A percentile compares a stretch with the other conserved stretches of the same genome.
Evolutionary conservation across 2,329 filamentous ascomycete species (phyloP).

Genomic region (Neonectria punicea): DNA sequence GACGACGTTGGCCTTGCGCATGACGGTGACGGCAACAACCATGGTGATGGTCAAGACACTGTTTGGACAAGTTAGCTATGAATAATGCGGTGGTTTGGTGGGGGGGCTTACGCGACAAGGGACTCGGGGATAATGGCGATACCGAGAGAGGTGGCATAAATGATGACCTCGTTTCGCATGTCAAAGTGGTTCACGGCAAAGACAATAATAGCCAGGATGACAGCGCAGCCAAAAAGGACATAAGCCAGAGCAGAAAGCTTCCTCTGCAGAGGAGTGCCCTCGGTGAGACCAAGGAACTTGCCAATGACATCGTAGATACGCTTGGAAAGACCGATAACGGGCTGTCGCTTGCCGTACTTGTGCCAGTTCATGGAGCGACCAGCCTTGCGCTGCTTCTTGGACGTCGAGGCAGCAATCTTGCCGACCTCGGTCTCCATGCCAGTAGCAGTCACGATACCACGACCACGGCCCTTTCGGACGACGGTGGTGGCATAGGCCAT

Average conservation of each 20-base stretch:
- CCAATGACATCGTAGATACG: conserved; percentile 61
- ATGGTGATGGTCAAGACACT: conserved; percentile 76
- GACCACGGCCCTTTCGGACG: conserved; percentile 77
- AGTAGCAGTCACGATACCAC: conserved; percentile 77
- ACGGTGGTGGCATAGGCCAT: conserved; percentile 80
- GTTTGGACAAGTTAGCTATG: conserved; percentile 8
- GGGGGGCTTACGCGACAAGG: conserved; percentile 65
- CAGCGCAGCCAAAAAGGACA: conserved; percentile 77
- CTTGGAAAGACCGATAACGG: conserved; percentile 58
- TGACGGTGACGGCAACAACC: conserved; percentile 71
- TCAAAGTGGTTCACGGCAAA: conserved; percentile 67
- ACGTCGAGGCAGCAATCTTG: conserved; percentile 70
- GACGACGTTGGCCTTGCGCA: conserved; percentile 73
- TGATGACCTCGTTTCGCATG: conserved; percentile 63
- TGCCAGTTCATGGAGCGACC: conserved; percentile 63
- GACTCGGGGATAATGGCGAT: conserved; percentile 73
- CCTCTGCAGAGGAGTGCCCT: conserved; percentile 81
- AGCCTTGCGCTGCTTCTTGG: conserved; percentile 65
- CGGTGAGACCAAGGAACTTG: conserved; percentile 69
- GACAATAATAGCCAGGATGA: conserved; percentile 66
- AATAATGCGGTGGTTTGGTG: not conserved
- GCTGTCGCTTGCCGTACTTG: conserved; percentile 63
- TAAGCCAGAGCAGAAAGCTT: conserved; percentile 83
- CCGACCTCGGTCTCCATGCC: conserved; percentile 79
- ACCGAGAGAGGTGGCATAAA: conserved; percentile 67